phyloP scores from a whole-genome alignment of 192 early-diverging fungal genomes.

The Coemansia sp. region DNA sequence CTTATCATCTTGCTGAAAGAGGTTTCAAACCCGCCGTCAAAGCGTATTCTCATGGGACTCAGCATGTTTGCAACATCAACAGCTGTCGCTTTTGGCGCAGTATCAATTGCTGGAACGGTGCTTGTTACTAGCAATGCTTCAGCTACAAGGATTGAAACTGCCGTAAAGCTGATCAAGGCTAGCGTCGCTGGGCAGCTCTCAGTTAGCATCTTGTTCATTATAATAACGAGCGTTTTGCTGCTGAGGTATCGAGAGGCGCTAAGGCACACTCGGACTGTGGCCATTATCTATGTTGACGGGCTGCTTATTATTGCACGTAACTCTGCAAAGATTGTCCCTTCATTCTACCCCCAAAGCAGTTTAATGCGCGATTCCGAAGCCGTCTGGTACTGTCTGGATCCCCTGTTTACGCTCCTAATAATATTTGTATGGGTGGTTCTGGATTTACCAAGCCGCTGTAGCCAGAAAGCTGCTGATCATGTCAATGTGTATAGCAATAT shows the following conservation, averaged over 20 bases:
- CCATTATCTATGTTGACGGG: constrained; percentile 8
- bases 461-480: neutral
- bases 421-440: constrained; percentile 13
- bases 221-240: neutral
- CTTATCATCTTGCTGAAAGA: constrained; percentile 9
- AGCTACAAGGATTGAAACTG: neutral
- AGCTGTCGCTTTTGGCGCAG: constrained; percentile 10
- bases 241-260: constrained; percentile 9
- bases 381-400: constrained; percentile 17
- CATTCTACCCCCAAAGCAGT: constrained; percentile 7
- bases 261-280: neutral
- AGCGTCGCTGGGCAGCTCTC: constrained; percentile 13
- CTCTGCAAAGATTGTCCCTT: neutral
- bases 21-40: neutral
- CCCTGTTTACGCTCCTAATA: constrained; percentile 5
- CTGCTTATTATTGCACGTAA: constrained; percentile 11
- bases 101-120: constrained; percentile 6
- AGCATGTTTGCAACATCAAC: neutral
- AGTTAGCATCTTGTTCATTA: constrained; percentile 2
- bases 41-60: neutral
- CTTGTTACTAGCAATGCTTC: neutral
- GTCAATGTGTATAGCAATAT: neutral
- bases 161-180: constrained; percentile 8
- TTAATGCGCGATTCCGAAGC: constrained; percentile 10
- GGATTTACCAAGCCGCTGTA: constrained; percentile 12